These are phyloP conservation scores for Zygosaccharomyces pseudobailii DNA, from an alignment of 1,139 yeast genomes.

Conservation along the genomic window DNA sequence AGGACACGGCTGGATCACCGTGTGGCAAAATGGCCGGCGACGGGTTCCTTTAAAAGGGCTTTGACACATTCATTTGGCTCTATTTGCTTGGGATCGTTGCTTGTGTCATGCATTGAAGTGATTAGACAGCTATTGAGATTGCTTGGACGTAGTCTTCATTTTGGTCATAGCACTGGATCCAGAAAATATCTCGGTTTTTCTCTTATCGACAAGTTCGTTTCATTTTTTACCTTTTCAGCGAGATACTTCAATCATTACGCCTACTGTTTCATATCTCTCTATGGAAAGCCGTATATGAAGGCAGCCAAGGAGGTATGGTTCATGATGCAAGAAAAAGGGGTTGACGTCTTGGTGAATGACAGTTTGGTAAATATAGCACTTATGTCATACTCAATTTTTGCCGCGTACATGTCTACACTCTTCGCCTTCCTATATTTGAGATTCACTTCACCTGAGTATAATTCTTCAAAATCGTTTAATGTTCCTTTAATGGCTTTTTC, in stretches of 20 bases:
- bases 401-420: slow-evolving; percentile 64
- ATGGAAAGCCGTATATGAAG: slow-evolving; percentile 70
- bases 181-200: slow-evolving; percentile 55
- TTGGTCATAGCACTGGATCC: slow-evolving; percentile 44
- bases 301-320: slow-evolving; percentile 84
- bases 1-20: slow-evolving; percentile 74
- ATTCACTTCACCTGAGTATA: slow-evolving; percentile 69
- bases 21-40: slow-evolving; percentile 72
- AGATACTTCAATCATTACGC: slow-evolving; percentile 89
- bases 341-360: slow-evolving; percentile 84
- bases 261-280: slow-evolving; percentile 79
- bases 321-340: slow-evolving; percentile 70
- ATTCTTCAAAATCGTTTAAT: slow-evolving; percentile 58
- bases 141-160: slow-evolving; percentile 42
- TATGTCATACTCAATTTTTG: slow-evolving; percentile 64
- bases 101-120: slow-evolving; percentile 71
- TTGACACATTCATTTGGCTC: slow-evolving; percentile 87
- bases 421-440: slow-evolving; percentile 67
- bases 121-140: slow-evolving; percentile 47
- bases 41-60: slow-evolving; percentile 78
- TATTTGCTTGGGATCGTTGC: slow-evolving; percentile 79
- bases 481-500: slow-evolving; percentile 80
- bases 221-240: slow-evolving; percentile 71
- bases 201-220: slow-evolving; percentile 55
- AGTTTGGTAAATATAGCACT: slow-evolving; percentile 74